Conservation (phyloP, 1,139 yeast genomes). For the Debaryomyces singareniensis region DNA sequence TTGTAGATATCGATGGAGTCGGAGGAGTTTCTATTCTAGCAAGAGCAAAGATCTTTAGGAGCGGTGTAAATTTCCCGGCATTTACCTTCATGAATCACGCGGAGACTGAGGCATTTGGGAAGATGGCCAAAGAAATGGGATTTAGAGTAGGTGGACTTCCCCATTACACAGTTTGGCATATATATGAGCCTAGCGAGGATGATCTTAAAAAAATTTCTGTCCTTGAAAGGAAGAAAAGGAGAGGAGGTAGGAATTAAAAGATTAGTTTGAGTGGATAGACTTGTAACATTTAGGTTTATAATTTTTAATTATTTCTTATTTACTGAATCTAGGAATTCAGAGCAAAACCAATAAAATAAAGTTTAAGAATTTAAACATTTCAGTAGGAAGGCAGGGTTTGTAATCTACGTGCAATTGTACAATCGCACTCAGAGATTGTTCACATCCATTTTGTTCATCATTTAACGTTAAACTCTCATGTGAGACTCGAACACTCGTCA, state of each 20-base stretch:
- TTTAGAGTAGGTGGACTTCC: slow-evolving; percentile 81
- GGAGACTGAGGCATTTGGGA: slow-evolving; percentile 89
- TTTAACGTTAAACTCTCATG: slow-evolving; percentile 13
- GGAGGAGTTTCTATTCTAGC: slow-evolving; percentile 89
- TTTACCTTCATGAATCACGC: slow-evolving; percentile 86
- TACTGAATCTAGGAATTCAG: background rate
- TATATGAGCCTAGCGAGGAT: slow-evolving; percentile 87
- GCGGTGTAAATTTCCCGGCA: slow-evolving; percentile 84
- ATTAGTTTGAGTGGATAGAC: background rate
- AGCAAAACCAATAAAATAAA: slow-evolving; percentile 4
- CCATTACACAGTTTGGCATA: slow-evolving; percentile 85
- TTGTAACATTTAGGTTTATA: background rate
- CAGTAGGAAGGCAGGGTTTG: slow-evolving; percentile 53
- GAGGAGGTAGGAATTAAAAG: slow-evolving; percentile 16
- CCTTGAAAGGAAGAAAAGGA: slow-evolving; percentile 64
- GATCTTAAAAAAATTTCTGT: slow-evolving; percentile 70
- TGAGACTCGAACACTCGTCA: slow-evolving; percentile 29
- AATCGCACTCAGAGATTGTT: slow-evolving; percentile 48
- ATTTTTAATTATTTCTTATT: slow-evolving; percentile 1
- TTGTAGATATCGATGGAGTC: slow-evolving; percentile 76
- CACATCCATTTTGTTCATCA: slow-evolving; percentile 49
- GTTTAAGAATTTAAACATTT: slow-evolving; percentile 14
- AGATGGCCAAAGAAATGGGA: slow-evolving; percentile 77
- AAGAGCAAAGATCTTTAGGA: slow-evolving; percentile 72
- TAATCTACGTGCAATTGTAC: slow-evolving; percentile 39